Evolutionary conservation across 2,329 filamentous ascomycete genomes (phyloP).

Genomic region (Cercospora sojina): DNA sequence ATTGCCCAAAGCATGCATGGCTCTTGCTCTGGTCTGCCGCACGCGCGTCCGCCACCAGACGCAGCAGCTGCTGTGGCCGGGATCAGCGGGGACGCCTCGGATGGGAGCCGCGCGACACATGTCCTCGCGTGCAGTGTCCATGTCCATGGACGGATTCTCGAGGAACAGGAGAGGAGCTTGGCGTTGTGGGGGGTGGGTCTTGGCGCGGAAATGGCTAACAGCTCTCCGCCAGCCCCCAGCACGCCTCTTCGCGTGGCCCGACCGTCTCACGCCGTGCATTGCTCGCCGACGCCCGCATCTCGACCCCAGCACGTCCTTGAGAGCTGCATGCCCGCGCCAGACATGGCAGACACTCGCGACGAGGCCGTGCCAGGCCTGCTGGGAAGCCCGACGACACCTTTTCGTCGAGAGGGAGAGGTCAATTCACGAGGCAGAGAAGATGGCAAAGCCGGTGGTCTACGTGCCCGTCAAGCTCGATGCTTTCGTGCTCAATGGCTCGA

Average conservation of each 20-base stretch:
- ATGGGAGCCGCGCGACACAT: neutral
- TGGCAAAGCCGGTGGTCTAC: slow-evolving; percentile 2
- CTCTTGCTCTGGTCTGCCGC: neutral
- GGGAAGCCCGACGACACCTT: neutral
- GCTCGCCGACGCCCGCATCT: neutral
- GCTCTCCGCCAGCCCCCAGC: neutral
- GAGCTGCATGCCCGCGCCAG: neutral
- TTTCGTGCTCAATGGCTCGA: slow-evolving; percentile 8
- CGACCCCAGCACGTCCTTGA: neutral
- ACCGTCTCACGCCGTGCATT: neutral
- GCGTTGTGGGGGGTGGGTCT: neutral
- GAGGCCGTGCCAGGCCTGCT: neutral
- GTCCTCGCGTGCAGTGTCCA: neutral
- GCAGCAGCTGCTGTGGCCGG: too few relatives aligned
- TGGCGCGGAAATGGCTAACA: neutral
- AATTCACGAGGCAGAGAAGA: neutral
- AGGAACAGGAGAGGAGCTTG: neutral
- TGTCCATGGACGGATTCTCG: neutral
- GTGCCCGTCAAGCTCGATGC: slow-evolving; percentile 11
- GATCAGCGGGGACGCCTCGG: neutral
- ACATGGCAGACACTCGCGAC: neutral
- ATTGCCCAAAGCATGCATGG: neutral
- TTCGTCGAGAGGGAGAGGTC: neutral
- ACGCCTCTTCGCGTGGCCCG: neutral
- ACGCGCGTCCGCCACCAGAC: neutral